These are phyloP conservation scores for Carex myosuroides DNA, from an alignment of 176 grass and related monocot species.

Conservation along the genomic window DNA sequence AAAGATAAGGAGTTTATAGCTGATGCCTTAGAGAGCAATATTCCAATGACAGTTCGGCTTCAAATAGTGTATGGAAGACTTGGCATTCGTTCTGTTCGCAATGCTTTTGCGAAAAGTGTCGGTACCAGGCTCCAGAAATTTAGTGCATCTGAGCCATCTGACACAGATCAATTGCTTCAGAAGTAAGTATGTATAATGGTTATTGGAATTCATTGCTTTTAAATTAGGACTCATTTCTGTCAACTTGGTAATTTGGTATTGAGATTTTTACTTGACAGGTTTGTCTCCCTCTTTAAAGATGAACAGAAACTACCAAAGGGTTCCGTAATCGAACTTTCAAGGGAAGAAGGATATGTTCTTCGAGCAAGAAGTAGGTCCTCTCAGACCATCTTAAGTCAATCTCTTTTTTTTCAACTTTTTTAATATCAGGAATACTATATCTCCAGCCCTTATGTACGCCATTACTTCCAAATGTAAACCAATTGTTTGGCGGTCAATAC, in stretches of 20 bases:
- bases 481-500: neutral
- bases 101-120: constrained; percentile 70
- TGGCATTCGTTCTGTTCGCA: constrained; percentile 55
- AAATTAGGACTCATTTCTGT: neutral
- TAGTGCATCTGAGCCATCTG: constrained; percentile 23
- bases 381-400: neutral
- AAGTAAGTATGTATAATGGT: constrained; percentile 29
- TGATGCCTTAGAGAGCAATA: constrained; percentile 52
- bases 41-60: constrained; percentile 72
- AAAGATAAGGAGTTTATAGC: constrained; percentile 46
- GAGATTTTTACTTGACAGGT: constrained; percentile 36
- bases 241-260: neutral
- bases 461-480: neutral
- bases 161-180: constrained; percentile 70
- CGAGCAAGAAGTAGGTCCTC: constrained; percentile 63
- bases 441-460: neutral
- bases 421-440: too few species aligned
- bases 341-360: constrained; percentile 77
- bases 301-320: constrained; percentile 84
- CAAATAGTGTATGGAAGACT: constrained; percentile 79
- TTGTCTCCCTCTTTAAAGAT: constrained; percentile 88
- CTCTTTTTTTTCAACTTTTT: neutral
- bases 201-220: neutral
- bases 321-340: constrained; percentile 85
- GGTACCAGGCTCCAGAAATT: constrained; percentile 74